Percentiles rank a stretch among this genome's conserved stretches.
phyloP scores from a whole-genome alignment of 305 asterid genomes.

The Fraxinus greggii region DNA sequence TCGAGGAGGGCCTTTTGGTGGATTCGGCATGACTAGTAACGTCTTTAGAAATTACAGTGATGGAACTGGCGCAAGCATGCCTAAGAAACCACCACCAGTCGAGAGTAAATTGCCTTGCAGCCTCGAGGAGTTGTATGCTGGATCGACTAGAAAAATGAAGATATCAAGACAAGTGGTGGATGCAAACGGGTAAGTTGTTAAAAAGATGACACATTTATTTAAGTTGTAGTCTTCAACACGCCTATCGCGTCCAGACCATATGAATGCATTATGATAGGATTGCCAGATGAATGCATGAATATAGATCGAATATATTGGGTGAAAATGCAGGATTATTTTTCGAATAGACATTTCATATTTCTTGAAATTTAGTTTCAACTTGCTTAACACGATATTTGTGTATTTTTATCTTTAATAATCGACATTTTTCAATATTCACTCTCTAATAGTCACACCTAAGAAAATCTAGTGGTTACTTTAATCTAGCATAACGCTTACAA shows the following conservation, averaged over 20 bases:
- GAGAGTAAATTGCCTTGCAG: slow-evolving; percentile 72
- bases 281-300: not conserved
- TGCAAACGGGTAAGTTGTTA: slow-evolving; percentile 46
- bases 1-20: slow-evolving; percentile 47
- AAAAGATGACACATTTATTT: not conserved
- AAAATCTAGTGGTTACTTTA: not conserved
- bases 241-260: not conserved
- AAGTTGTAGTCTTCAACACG: not conserved
- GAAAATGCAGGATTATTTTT: not conserved
- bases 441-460: not conserved
- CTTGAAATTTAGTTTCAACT: not conserved
- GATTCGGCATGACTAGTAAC: slow-evolving; percentile 40
- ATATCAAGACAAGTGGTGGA: slow-evolving; percentile 75
- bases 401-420: not conserved
- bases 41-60: slow-evolving; percentile 44
- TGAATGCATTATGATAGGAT: not conserved
- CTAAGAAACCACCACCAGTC: slow-evolving; percentile 81
- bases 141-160: slow-evolving; percentile 89
- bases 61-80: slow-evolving; percentile 40
- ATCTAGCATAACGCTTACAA: not conserved
- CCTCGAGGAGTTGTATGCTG: slow-evolving; percentile 80
- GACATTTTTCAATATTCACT: not conserved
- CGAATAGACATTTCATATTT: not conserved
- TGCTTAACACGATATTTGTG: not conserved
- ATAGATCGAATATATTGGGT: not conserved